Evolutionary conservation across 2,329 filamentous ascomycete genomes (phyloP).

Genomic region (Penicillium sumatraense): DNA sequence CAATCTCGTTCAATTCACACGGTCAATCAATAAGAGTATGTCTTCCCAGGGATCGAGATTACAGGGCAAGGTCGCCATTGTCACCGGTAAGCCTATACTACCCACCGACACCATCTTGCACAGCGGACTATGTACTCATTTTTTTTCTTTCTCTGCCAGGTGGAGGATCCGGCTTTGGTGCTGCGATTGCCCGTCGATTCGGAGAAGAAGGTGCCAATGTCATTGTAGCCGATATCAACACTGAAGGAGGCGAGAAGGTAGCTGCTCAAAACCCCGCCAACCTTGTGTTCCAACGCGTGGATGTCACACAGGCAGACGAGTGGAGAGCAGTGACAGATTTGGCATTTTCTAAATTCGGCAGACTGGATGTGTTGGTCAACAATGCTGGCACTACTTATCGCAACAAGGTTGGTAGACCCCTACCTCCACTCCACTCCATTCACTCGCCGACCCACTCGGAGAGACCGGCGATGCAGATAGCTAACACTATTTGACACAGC

Average conservation of each 20-base stretch:
- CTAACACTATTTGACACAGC: constrained; percentile 28
- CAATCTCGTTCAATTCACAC: not conserved
- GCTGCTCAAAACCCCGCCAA: constrained; percentile 34
- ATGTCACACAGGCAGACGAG: constrained; percentile 39
- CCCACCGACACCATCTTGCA: not conserved
- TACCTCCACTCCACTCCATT: too few relatives aligned
- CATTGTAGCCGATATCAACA: constrained; percentile 48
- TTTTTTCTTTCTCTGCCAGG: constrained; percentile 24
- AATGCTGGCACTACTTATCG: constrained; percentile 51
- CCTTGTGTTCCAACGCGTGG: constrained; percentile 39
- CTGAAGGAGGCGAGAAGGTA: constrained; percentile 36
- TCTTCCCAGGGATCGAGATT: constrained; percentile 36
- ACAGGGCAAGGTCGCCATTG: constrained; percentile 51
- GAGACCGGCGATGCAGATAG: not conserved
- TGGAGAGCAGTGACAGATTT: constrained; percentile 39
- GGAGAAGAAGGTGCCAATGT: constrained; percentile 48
- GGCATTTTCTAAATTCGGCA: constrained; percentile 35
- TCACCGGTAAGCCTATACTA: constrained; percentile 42
- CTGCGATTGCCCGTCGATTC: constrained; percentile 46
- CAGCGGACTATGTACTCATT: not conserved
- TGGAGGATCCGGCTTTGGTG: constrained; percentile 49
- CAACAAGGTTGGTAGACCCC: constrained; percentile 40
- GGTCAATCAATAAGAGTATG: constrained; percentile 5
- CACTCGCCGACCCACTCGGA: not conserved
- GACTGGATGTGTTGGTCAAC: constrained; percentile 52